Percentiles rank a stretch among this genome's conserved stretches.
phyloP scores from a whole-genome alignment of 768 basidiomycete genomes.

The Dacryopinax primogenitus region DNA sequence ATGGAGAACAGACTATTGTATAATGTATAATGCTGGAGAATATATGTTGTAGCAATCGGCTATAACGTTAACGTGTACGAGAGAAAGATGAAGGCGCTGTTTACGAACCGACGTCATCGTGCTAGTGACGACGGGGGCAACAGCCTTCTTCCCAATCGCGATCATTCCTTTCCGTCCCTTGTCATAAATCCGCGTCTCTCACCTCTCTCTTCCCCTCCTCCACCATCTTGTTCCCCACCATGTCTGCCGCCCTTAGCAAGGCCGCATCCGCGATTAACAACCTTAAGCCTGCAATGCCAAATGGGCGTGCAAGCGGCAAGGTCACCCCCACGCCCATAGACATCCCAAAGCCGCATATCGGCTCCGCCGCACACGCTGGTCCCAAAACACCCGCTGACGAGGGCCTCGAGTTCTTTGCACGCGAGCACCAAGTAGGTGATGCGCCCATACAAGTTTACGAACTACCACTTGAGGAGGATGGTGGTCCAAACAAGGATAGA shows the following conservation, averaged over 20 bases:
- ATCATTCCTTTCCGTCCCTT: not conserved
- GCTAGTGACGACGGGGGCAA: not conserved
- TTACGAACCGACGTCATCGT: not conserved
- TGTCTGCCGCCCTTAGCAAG: constrained; percentile 9
- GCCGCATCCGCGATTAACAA: constrained; percentile 2
- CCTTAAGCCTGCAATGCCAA: not conserved
- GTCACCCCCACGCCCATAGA: not conserved
- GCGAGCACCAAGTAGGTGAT: constrained; percentile 39
- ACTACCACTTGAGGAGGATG: constrained; percentile 74
- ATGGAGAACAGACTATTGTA: not conserved
- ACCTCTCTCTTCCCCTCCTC: not conserved
- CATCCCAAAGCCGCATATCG: constrained; percentile 9
- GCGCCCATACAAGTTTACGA: constrained; percentile 71
- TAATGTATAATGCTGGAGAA: not conserved
- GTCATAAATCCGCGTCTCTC: not conserved
- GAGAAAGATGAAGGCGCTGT: not conserved
- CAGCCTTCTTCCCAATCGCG: not conserved
- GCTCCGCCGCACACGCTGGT: not conserved
- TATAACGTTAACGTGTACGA: not conserved
- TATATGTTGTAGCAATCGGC: not conserved
- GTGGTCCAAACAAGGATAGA: constrained; percentile 74
- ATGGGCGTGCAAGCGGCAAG: not conserved
- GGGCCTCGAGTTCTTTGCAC: constrained; percentile 76
- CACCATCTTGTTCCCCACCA: constrained; percentile 2
- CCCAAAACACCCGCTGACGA: constrained; percentile 90